Evolutionary conservation across 768 basidiomycete genomes (phyloP).

Genomic region (Lentinula guzmanii): DNA sequence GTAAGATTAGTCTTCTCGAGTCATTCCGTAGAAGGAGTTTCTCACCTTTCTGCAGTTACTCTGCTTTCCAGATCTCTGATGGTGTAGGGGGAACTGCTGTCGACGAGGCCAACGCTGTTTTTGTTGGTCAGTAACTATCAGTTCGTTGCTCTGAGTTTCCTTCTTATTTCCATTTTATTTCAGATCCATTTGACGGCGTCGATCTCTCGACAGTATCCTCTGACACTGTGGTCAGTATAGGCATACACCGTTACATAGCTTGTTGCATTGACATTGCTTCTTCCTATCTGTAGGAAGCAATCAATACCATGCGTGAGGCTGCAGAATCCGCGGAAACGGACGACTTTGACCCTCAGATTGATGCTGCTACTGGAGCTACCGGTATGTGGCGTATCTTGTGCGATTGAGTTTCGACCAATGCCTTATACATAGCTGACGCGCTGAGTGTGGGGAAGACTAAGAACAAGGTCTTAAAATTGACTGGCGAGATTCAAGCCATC

Average conservation of each 20-base stretch:
- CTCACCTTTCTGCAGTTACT: conserved; percentile 20
- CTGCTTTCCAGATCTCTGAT: conserved; percentile 34
- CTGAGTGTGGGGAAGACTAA: conserved; percentile 34
- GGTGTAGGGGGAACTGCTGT: conserved; percentile 28
- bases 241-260: not conserved
- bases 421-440: conserved; percentile 20
- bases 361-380: conserved; percentile 24
- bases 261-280: not conserved
- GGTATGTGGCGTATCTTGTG: conserved; percentile 4
- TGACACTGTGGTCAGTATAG: conserved; percentile 12
- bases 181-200: conserved; percentile 23
- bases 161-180: not conserved
- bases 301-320: conserved; percentile 26
- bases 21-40: not conserved
- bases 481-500: conserved; percentile 26
- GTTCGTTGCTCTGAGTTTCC: not conserved
- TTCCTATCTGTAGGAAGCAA: not conserved
- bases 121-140: conserved; percentile 19
- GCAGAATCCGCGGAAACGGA: conserved; percentile 32
- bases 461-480: conserved; percentile 41
- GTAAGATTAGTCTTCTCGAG: conserved; percentile 5
- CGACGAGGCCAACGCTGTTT: conserved; percentile 31
- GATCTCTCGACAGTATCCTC: conserved; percentile 27
- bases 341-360: conserved; percentile 29
- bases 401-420: not conserved